phyloP scores from a whole-genome alignment of 1,284 basidiomycete genomes.

The Pseudozyma flocculosa region DNA sequence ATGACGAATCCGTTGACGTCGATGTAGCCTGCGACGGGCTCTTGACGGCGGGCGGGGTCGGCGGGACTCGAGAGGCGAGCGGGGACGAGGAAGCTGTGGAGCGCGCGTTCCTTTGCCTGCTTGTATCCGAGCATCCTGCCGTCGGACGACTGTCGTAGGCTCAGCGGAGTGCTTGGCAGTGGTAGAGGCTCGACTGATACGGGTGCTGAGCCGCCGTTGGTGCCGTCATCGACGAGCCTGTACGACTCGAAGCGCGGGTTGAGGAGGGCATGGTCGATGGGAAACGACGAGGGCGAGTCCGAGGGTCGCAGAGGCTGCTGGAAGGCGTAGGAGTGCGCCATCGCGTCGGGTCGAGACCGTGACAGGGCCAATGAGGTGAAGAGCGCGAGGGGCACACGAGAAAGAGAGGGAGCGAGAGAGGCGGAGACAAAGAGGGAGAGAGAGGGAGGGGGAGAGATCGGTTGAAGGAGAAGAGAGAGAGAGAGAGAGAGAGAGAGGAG shows the following conservation, averaged over 20 bases:
- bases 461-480: not conserved
- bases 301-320: slow-evolving; percentile 3
- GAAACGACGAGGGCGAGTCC: slow-evolving; percentile 1
- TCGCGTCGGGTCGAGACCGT: no score
- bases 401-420: no score
- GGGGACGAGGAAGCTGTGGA: slow-evolving; percentile 22
- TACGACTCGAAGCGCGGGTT: slow-evolving; percentile 34
- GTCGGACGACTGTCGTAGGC: slow-evolving; percentile 16
- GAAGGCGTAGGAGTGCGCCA: slow-evolving; percentile 26
- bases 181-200: not conserved
- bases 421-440: no score
- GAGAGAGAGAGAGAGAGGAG: slow-evolving; percentile 1
- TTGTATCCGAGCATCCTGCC: slow-evolving; percentile 20
- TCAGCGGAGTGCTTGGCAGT: slow-evolving; percentile 16
- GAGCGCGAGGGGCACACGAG: no score
- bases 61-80: not conserved
- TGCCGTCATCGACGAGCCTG: slow-evolving; percentile 26
- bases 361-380: no score
- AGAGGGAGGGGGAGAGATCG: no score
- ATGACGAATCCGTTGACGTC: slow-evolving; percentile 25
- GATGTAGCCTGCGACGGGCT: slow-evolving; percentile 31
- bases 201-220: not conserved
- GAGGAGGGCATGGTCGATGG: slow-evolving; percentile 15
- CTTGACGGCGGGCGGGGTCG: slow-evolving; percentile 11
- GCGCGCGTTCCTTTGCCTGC: slow-evolving; percentile 30